Base-by-base conservation (phyloP, 331 rosid species). In the Malus hybrid region DNA sequence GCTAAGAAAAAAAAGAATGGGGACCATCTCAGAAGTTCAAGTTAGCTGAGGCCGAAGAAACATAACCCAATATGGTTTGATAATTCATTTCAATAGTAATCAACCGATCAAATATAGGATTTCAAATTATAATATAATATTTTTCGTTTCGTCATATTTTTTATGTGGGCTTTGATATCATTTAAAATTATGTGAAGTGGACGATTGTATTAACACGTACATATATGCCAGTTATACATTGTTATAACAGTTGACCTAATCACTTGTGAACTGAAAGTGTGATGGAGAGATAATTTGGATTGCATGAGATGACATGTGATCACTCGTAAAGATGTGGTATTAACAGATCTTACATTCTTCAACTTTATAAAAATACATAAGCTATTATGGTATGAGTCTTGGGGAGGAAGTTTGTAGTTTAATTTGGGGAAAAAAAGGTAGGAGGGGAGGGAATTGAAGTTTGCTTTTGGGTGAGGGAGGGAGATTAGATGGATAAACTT, bases 401-500 rank as follows among this genome's bases (percentile, higher is more conserved):
- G 85, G 82, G 75, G 55, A 50, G 80, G 72, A 80, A 84, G 87
- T 20, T 75, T 22, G 39, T 33, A 57, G 76, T 78, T 52, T 67
- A 27, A 59, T 67, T 39, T 61, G 55, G 48, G 46, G 69, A 24
- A 80, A 77, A 62, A 39, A 39, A 39, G 46, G 46, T 39, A 36
- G 2, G 42, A 39, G n/a, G 59, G 69, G 31, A 54, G 36, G 69
- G 71, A 19, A 33, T 32, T 75, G 60, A 69, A 33, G 69, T 3
- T 76, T 15, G 81, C 83, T 86, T 86, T 75, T 73, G 27, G 77
- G 79, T 65, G 72, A 48, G 77, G 44, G 87, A 80, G 77, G 82
- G 84, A 87, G 88, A 87, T 57, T 57, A 77, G 88, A 88, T 85
- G 81, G 87, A 63, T 79, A 56, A 82, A 79, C 91, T 86, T 91